These are phyloP conservation scores for Podospora appendiculata DNA, from an alignment of 495 filamentous ascomycete species.

Conservation along the genomic window DNA sequence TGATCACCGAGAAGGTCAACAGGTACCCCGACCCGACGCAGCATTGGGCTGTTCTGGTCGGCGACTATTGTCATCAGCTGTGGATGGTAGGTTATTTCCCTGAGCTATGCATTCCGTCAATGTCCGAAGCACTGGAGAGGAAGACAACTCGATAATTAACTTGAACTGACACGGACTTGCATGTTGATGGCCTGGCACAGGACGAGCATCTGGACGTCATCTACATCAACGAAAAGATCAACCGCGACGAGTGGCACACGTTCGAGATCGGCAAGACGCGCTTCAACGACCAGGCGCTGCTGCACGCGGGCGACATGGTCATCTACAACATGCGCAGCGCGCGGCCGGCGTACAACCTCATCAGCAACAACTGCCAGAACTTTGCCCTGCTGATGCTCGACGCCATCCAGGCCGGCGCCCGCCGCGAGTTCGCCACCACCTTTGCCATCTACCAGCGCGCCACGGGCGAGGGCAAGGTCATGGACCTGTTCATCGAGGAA, in stretches of 20 bases:
- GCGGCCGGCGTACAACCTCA: constrained; percentile 36
- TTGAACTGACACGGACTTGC: too few species aligned
- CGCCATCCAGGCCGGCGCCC: constrained; percentile 32
- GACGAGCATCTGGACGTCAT: constrained; percentile 39
- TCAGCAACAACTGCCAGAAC: constrained; percentile 44
- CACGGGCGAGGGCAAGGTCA: constrained; percentile 27
- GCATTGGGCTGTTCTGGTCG: constrained; percentile 42
- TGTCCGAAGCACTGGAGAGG: too few species aligned
- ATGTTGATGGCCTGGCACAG: too few species aligned
- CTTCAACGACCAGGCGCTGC: constrained; percentile 39
- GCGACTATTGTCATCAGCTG: constrained; percentile 37
- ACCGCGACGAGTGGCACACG: constrained; percentile 27
- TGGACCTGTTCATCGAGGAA: constrained; percentile 29
- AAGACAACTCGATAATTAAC: too few species aligned
- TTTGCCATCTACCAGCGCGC: constrained; percentile 33
- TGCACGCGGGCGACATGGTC: constrained; percentile 28
- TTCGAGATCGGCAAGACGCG: constrained; percentile 35
- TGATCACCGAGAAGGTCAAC: constrained; percentile 32
- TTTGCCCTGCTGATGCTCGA: constrained; percentile 35
- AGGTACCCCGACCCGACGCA: constrained; percentile 42
- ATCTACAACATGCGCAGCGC: constrained; percentile 34
- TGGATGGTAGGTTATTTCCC: constrained; percentile 23
- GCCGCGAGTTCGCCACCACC: constrained; percentile 32
- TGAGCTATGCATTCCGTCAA: background rate
- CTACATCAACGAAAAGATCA: constrained; percentile 32